These are phyloP conservation scores for Porpolomopsis calyptriformis DNA, from an alignment of 768 basidiomycete species.

Conservation along the genomic window DNA sequence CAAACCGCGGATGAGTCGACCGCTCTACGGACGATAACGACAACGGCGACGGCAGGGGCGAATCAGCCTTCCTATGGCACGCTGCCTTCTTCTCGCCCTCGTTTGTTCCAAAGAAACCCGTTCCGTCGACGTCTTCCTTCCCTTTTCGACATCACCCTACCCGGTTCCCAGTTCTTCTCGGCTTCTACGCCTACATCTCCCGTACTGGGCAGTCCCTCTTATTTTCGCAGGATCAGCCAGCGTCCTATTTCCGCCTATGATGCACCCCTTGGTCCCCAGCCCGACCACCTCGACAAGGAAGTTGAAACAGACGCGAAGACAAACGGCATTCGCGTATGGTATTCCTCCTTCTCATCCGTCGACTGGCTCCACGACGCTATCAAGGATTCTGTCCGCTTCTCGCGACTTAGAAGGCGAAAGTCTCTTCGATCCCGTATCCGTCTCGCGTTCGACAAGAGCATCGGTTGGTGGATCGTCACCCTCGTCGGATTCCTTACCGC, in stretches of 20 bases:
- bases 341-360: constrained; percentile 80
- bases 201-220: constrained; percentile 23
- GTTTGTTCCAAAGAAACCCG: constrained; percentile 18
- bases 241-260: constrained; percentile 73
- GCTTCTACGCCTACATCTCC: constrained; percentile 30
- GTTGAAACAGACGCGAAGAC: constrained; percentile 50
- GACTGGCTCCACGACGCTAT: constrained; percentile 97
- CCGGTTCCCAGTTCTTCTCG: constrained; percentile 15
- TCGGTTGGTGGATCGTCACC: constrained; percentile 86
- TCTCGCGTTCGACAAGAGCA: constrained; percentile 59
- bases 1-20: constrained; percentile 7
- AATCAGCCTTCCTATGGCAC: constrained; percentile 46
- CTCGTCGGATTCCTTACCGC: constrained; percentile 83
- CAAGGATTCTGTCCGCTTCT: constrained; percentile 80
- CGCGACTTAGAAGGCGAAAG: constrained; percentile 56
- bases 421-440: constrained; percentile 58
- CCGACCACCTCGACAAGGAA: constrained; percentile 26
- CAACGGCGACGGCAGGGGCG: not conserved
- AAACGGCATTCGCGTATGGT: constrained; percentile 88
- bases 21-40: not conserved
- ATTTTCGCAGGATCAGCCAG: constrained; percentile 32
- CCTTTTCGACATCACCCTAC: constrained; percentile 24
- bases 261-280: constrained; percentile 29
- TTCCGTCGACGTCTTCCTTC: constrained; percentile 27
- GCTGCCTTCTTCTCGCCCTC: constrained; percentile 23